Base-by-base conservation (phyloP, 257 asterid species). In the Solanum bulbocastanum region DNA sequence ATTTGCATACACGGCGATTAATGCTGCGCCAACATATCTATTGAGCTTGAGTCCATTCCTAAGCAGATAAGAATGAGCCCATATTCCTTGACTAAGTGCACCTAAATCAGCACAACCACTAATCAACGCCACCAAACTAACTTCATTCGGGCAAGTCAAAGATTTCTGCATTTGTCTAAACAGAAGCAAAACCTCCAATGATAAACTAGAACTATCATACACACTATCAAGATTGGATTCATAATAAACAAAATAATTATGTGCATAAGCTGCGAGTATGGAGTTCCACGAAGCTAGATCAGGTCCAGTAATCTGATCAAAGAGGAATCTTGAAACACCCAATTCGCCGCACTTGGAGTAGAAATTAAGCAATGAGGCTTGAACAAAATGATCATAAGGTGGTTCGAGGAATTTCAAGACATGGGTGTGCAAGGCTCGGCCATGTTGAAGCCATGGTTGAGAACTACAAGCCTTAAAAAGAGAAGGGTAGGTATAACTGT, bases 401-500 rank as follows among this genome's bases (percentile, higher is more conserved):
- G 92, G 86, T 60, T 91, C 60, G 14, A 93, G 93, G 87, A 91
- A 94, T 89, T 95, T 96, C 49, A 96, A 86, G 86, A 92, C 96
- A 88, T 95, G 97, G 32, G 91, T 89, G 65, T 95, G 98, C 82
- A 96, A 91, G 68, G 94, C 92, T 88, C 72, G 91, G 69, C 98
- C 99, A 11, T 90, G 91, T 87, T 87, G 87, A 84, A 93, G 65
- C 94, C 91, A 92, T 44, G 76, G 89, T 42, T 87, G 90, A 37
- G 92, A 83, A 66, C 93, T 91, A 58, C 95, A 91, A 46, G 93
- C 94, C 94, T 94, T 95, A 89, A 96, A 94, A 40, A 96, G 92
- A 86, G 99, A 95, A 1, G 98, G 98, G 87, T 89, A 96, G 1
- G 98, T 96, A 78, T 90, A 94, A 87, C 88, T 89, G 87, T 96